Evolutionary conservation across 1,139 yeast species (phyloP), one percentile per base, ranked within the genome.

Genomic region (Blastobotrys malaysiensis): DNA sequence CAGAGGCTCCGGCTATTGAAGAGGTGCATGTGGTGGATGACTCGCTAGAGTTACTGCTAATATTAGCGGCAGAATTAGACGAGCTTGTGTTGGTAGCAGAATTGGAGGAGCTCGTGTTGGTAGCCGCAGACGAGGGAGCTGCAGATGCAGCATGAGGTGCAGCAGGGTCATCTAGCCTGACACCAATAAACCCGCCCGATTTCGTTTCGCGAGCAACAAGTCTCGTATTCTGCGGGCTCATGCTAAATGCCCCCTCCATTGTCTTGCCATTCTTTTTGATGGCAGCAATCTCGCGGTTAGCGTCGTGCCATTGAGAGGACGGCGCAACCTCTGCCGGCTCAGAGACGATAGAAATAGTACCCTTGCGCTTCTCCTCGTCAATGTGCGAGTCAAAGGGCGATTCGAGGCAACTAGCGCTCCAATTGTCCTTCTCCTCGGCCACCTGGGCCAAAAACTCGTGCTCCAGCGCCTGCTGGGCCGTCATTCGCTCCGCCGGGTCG

Each of bases 391-490:
- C 39, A 31, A 31, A 31, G 11, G 75, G 74, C 52, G n/a, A n/a
- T n/a, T 71, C 64, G 52, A 72, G 62, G 56, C 73, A 72, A 19
- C 50, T 45, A 9, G 48, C 54, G 21, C 16, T 19, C 11, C 39
- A n/a, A 9, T 9, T 36, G 4, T 70, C 59, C 27, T 64, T 64
- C 49, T 57, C 59, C n/a, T n/a, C n/a, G n/a, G n/a, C n/a, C 46
- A 58, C 55, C 48, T 55, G 50, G 48, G 55, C 31, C 53, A 80
- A 61, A 61, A 82, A 82, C 2, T 82, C 79, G 65, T 83, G 88
- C 1, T 64, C 56, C 52, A 76, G 65, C 36, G 83, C 75, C 45
- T 78, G 75, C 1, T 64, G 67, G 0, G 83, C 79, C 0, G 80
- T 73, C 21, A 79, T 73, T 52, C 93, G 73, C 53, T 73, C 64